Evolutionary conservation across 1,139 yeast genomes (phyloP).

Genomic region (Scheffersomyces parashehatae): DNA sequence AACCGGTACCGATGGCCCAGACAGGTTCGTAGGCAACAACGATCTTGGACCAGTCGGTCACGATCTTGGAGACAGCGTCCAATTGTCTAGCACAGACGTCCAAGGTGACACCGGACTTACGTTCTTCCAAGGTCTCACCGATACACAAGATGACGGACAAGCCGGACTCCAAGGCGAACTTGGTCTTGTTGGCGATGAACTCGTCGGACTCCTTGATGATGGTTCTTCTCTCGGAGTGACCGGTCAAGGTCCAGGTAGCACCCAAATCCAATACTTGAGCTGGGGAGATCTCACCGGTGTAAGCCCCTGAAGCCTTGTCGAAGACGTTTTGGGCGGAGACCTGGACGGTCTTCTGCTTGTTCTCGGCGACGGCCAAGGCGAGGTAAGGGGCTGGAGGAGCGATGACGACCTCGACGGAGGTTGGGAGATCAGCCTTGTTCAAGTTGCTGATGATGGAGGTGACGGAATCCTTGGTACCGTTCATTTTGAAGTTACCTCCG

Average conservation of each 20-base stretch:
- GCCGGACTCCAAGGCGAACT: constrained; percentile 88
- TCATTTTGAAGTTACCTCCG: constrained; percentile 99
- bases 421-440: constrained; percentile 74
- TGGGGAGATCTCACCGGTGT: constrained; percentile 95
- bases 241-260: constrained; percentile 92
- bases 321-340: constrained; percentile 92
- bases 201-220: constrained; percentile 89
- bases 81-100: constrained; percentile 88
- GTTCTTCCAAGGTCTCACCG: constrained; percentile 96
- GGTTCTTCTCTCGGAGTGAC: constrained; percentile 99
- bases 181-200: constrained; percentile 90
- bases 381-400: constrained; percentile 97
- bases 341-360: constrained; percentile 70
- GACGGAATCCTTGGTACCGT: constrained; percentile 89
- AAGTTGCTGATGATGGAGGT: constrained; percentile 79
- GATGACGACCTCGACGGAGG: constrained; percentile 84
- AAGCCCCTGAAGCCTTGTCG: constrained; percentile 90
- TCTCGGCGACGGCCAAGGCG: constrained; percentile 66
- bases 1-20: constrained; percentile 99
- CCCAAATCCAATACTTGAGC: constrained; percentile 89
- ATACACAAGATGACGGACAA: constrained; percentile 90
- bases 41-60: constrained; percentile 87
- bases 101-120: constrained; percentile 84
- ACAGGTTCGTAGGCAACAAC: constrained; percentile 99
- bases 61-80: constrained; percentile 80